Evolutionary conservation across 805 yeast genomes (phyloP).

Genomic region (Debaryomyces tyrocola): DNA sequence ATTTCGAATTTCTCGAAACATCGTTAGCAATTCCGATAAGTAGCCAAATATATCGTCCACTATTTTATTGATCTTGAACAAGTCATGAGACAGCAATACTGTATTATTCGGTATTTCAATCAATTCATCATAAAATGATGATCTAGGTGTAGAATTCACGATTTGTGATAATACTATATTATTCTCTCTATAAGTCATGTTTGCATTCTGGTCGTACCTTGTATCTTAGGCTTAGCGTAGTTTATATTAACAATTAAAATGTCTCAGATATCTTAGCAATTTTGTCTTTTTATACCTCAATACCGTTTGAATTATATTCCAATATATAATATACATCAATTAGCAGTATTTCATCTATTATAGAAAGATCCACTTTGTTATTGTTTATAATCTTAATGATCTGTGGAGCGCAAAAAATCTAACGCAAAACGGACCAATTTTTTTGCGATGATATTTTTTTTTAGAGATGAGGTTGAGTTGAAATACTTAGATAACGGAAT

Average conservation of each 20-base stretch:
- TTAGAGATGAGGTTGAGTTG: neutral
- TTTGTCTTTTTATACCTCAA: too few species aligned
- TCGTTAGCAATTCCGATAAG: slow-evolving; percentile 17
- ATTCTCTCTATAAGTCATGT: slow-evolving; percentile 2
- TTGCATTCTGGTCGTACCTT: slow-evolving; percentile 4
- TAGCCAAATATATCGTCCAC: slow-evolving; percentile 28
- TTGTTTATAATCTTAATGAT: slow-evolving; percentile 1
- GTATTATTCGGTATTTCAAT: slow-evolving; percentile 16
- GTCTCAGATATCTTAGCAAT: too few species aligned
- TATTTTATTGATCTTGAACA: slow-evolving; percentile 25
- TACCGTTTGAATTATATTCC: too few species aligned
- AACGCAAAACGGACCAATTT: neutral
- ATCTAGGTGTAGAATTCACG: slow-evolving; percentile 16
- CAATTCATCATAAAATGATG: slow-evolving; percentile 22
- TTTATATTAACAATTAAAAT: too few species aligned
- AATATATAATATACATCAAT: too few species aligned
- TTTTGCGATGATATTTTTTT: slow-evolving; percentile 1
- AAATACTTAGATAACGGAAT: neutral
- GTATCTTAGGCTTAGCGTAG: too few species aligned
- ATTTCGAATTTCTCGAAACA: slow-evolving; percentile 11
- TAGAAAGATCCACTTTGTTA: neutral
- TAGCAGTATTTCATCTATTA: too few species aligned
- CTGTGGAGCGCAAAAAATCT: slow-evolving; percentile 1
- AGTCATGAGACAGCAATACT: slow-evolving; percentile 20
- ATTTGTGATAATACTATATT: slow-evolving; percentile 14